phyloP scores from a whole-genome alignment of 1,284 basidiomycete species.

The Papiliotrema fonsecae region DNA sequence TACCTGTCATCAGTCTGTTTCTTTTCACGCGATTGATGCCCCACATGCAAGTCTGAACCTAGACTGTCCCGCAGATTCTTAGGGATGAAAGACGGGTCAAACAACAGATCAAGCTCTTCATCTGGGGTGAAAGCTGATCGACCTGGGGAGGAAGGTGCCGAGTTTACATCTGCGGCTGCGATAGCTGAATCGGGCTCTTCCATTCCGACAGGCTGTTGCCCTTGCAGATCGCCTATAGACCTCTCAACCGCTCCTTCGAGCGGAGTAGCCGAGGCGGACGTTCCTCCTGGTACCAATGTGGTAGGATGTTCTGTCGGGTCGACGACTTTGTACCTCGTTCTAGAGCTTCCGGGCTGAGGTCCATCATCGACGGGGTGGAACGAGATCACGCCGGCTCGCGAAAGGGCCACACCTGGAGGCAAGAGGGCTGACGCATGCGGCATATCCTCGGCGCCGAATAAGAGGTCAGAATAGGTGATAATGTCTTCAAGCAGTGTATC shows the following conservation, averaged over 20 bases:
- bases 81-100: constrained; percentile 60
- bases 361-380: constrained; percentile 18
- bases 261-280: neutral
- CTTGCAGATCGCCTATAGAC: too few relatives aligned
- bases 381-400: constrained; percentile 15
- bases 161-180: neutral
- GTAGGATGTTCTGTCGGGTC: neutral
- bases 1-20: constrained; percentile 54
- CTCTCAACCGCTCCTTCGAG: neutral
- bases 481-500: constrained; percentile 84
- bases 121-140: constrained; percentile 58
- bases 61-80: constrained; percentile 26
- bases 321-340: constrained; percentile 19
- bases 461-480: constrained; percentile 59
- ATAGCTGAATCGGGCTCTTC: neutral
- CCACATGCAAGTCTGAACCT: constrained; percentile 25
- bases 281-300: too few relatives aligned
- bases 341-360: constrained; percentile 26
- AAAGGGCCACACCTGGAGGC: constrained; percentile 28
- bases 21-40: neutral
- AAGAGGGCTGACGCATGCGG: constrained; percentile 18
- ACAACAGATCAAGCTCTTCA: constrained; percentile 66
- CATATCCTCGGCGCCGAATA: constrained; percentile 41
- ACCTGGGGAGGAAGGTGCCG: neutral
- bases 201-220: too few relatives aligned